These are phyloP conservation scores for Linum lewisii DNA, from an alignment of 345 rosid genomes.

Conservation along the genomic window DNA sequence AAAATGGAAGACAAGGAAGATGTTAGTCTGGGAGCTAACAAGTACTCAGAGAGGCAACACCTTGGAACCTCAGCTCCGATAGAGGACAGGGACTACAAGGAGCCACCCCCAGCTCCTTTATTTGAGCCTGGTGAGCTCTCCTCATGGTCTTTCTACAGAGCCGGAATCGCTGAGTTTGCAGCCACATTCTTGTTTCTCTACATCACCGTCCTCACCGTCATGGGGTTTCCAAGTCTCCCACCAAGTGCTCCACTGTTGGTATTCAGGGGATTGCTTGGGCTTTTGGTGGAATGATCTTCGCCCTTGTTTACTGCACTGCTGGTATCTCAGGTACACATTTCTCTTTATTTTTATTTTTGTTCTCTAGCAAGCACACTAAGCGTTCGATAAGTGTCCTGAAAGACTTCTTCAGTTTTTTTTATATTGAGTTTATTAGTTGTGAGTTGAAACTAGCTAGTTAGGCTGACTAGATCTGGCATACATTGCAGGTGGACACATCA, in stretches of 20 bases:
- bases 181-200: slow-evolving; percentile 3
- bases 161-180: background rate
- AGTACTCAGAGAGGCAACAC: slow-evolving; percentile 58
- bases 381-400: background rate
- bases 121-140: slow-evolving; percentile 4
- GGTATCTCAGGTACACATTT: slow-evolving; percentile 46
- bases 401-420: background rate
- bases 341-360: background rate
- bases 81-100: slow-evolving; percentile 41
- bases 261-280: slow-evolving; percentile 77
- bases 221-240: slow-evolving; percentile 41
- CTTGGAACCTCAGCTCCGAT: slow-evolving; percentile 58
- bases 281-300: slow-evolving; percentile 76
- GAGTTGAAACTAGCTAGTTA: background rate
- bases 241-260: slow-evolving; percentile 43
- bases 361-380: background rate
- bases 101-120: background rate
- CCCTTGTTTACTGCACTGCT: slow-evolving; percentile 72
- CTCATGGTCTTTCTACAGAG: slow-evolving; percentile 4
- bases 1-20: slow-evolving; percentile 51
- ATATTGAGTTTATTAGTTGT: background rate
- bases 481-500: slow-evolving; percentile 60
- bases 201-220: slow-evolving; percentile 39
- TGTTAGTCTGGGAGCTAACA: slow-evolving; percentile 58
- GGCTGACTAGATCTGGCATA: background rate